Evolutionary conservation across 176 grass and related monocot species (phyloP).

Genomic region (Aegilops umbellulata): DNA sequence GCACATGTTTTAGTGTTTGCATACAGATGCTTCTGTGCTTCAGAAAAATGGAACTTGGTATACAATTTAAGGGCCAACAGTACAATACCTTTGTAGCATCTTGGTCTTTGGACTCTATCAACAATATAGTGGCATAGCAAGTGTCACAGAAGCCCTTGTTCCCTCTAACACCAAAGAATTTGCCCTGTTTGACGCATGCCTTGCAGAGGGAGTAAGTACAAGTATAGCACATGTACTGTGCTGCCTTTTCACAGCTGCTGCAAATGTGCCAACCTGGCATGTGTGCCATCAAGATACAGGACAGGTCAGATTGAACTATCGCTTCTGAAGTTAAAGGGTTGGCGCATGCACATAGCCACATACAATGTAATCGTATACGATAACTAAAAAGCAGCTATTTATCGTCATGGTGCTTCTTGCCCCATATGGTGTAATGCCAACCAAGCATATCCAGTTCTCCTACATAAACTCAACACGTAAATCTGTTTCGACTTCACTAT

Average conservation of each 20-base stretch:
- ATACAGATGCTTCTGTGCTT: neutral
- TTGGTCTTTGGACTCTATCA: conserved; percentile 82
- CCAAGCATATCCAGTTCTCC: neutral
- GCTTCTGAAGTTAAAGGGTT: neutral
- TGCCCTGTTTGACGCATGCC: conserved; percentile 64
- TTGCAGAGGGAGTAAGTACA: conserved; percentile 96
- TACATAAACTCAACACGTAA: conserved; percentile 5
- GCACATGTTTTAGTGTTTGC: neutral
- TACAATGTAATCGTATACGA: conserved; percentile 3
- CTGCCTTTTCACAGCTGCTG: conserved; percentile 85
- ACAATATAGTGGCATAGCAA: conserved; percentile 74
- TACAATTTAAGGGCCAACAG: neutral
- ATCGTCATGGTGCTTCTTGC: neutral
- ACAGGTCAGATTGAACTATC: conserved; percentile 7
- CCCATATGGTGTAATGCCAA: conserved; percentile 15
- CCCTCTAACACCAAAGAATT: conserved; percentile 88
- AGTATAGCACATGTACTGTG: conserved; percentile 88
- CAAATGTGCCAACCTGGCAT: conserved; percentile 97
- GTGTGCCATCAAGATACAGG: conserved; percentile 32
- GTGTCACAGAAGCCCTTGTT: conserved; percentile 94
- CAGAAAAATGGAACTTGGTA: conserved; percentile 13
- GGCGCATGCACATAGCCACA: neutral
- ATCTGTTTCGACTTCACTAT: neutral
- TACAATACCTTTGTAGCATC: conserved; percentile 56
- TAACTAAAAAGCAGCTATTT: conserved; percentile 1